Conservation (phyloP, 352 stramenopile genomes). For the Pythium diclinum region DNA sequence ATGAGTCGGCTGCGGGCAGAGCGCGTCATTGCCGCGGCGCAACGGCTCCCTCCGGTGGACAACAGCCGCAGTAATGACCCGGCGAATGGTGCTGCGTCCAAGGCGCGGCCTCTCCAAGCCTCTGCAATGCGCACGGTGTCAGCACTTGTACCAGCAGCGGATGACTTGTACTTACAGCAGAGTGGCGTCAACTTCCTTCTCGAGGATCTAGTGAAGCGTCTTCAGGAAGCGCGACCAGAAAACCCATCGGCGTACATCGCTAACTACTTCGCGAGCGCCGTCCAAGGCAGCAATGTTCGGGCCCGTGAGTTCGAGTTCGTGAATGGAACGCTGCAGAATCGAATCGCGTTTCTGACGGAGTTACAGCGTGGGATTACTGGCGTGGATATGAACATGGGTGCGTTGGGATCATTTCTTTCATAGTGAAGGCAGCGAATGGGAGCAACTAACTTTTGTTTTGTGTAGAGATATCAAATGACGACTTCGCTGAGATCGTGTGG, state of each 20-base stretch:
- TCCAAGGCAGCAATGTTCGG: slow-evolving; percentile 37
- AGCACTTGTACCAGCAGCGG: slow-evolving; percentile 20
- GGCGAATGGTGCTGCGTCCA: neutral
- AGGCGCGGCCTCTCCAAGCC: neutral
- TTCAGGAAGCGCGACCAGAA: slow-evolving; percentile 48
- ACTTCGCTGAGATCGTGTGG: slow-evolving; percentile 59
- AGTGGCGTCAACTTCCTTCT: slow-evolving; percentile 53
- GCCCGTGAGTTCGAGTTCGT: slow-evolving; percentile 47
- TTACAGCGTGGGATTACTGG: slow-evolving; percentile 38
- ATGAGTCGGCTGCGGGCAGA: slow-evolving; percentile 49
- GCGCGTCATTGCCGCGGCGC: slow-evolving; percentile 37
- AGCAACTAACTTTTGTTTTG: neutral
- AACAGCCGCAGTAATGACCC: neutral
- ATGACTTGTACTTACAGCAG: slow-evolving; percentile 51
- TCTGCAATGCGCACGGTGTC: slow-evolving; percentile 14
- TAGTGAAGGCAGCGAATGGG: neutral
- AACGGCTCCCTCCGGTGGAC: slow-evolving; percentile 28
- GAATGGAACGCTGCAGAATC: slow-evolving; percentile 54
- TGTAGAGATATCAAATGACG: slow-evolving; percentile 46
- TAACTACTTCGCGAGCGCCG: slow-evolving; percentile 40
- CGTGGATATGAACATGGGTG: slow-evolving; percentile 42
- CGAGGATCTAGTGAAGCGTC: slow-evolving; percentile 49
- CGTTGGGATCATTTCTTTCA: neutral
- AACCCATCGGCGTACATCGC: slow-evolving; percentile 38
- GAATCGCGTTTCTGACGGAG: slow-evolving; percentile 41